Conservation (phyloP, 2,329 filamentous ascomycete species). For the Massarina eburnea region DNA sequence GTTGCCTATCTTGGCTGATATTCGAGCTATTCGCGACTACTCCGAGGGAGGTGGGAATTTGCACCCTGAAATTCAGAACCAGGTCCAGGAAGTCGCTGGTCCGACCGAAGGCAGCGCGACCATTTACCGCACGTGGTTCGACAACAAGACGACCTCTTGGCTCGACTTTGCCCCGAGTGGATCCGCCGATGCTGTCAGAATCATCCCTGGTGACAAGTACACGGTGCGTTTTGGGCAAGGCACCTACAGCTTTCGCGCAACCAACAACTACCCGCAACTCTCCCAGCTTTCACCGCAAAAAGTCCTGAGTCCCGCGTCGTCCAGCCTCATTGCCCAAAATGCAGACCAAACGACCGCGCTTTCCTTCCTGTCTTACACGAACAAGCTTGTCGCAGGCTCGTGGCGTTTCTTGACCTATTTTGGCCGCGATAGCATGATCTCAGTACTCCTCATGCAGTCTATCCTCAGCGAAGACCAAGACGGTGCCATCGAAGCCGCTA, state of each 20-base stretch:
- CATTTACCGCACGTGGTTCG: constrained; percentile 61
- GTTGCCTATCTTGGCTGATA: constrained; percentile 62
- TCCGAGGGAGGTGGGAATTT: constrained; percentile 60
- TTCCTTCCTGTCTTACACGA: constrained; percentile 64
- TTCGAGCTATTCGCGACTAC: constrained; percentile 65
- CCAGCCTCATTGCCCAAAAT: constrained; percentile 49
- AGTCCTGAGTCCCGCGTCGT: constrained; percentile 54
- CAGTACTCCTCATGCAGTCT: constrained; percentile 59
- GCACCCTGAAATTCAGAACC: constrained; percentile 57
- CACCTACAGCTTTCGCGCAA: constrained; percentile 60
- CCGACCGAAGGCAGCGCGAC: constrained; percentile 49
- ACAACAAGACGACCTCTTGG: constrained; percentile 60
- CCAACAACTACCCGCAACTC: constrained; percentile 65
- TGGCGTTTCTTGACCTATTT: constrained; percentile 71
- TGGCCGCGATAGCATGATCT: constrained; percentile 66
- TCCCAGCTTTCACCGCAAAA: constrained; percentile 53
- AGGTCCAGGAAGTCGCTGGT: constrained; percentile 47
- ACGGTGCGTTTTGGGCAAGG: constrained; percentile 55
- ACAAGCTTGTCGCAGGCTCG: constrained; percentile 64
- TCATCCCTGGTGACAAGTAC: constrained; percentile 38
- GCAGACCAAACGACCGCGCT: constrained; percentile 55
- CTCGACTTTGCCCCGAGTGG: constrained; percentile 48
- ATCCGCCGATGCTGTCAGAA: constrained; percentile 35
- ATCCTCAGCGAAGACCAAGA: constrained; percentile 59
- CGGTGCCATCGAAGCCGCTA: constrained; percentile 62